Conservation (phyloP, 768 basidiomycete species). For the Austroboletus festivus region DNA sequence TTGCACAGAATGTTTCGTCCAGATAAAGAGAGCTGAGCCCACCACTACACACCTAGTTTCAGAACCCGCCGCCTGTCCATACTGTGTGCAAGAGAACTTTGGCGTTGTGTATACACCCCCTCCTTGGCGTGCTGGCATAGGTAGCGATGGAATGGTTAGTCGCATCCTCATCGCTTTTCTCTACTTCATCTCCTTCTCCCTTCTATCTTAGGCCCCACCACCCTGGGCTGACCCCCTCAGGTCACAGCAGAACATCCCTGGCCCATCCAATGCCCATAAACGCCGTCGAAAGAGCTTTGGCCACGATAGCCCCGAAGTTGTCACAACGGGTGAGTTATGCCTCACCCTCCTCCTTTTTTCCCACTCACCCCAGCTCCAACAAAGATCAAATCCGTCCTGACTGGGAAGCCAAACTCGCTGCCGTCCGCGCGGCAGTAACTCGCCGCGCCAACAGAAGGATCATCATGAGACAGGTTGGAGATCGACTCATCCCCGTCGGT, state of each 20-base stretch:
- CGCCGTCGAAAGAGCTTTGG: constrained; percentile 87
- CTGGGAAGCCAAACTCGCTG: constrained; percentile 94
- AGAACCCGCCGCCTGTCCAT: constrained; percentile 96
- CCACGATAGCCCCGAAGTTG: constrained; percentile 83
- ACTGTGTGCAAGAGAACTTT: constrained; percentile 97
- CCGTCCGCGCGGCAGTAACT: constrained; percentile 93
- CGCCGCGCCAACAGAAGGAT: constrained; percentile 93
- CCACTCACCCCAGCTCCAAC: constrained; percentile 7
- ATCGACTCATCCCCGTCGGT: constrained; percentile 94
- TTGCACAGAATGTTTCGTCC: constrained; percentile 98
- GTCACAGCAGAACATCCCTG: constrained; percentile 38
- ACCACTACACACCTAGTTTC: constrained; percentile 94
- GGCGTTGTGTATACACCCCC: constrained; percentile 87
- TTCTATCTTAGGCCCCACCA: constrained; percentile 34
- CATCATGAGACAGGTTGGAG: constrained; percentile 98
- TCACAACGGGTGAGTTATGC: constrained; percentile 70
- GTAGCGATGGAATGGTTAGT: constrained; percentile 68
- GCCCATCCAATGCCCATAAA: constrained; percentile 52
- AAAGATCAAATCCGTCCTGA: constrained; percentile 95
- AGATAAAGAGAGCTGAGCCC: constrained; percentile 95
- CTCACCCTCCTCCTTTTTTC: constrained; percentile 2
- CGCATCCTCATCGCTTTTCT: not conserved
- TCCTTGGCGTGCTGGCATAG: constrained; percentile 76
- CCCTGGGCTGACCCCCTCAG: constrained; percentile 55
- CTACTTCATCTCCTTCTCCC: not conserved